A percentile compares a stretch with the other conserved stretches of the same genome.
Evolutionary conservation across 805 yeast genomes (phyloP).

Genomic region (Zygosaccharomyces pseudorouxii): DNA sequence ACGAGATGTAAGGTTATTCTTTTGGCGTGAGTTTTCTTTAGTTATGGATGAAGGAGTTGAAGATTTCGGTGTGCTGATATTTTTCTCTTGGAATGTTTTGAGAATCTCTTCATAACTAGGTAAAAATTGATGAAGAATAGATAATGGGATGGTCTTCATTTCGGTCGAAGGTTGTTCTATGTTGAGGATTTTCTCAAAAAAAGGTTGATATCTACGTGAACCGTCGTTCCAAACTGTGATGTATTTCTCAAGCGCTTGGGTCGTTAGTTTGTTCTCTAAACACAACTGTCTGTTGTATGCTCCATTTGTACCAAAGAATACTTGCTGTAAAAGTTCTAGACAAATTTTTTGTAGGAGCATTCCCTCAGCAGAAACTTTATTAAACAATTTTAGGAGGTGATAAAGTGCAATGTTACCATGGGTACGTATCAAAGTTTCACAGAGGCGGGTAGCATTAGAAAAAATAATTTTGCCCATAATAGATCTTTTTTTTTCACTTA

Average conservation of each 20-base stretch:
- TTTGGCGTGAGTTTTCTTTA: slow-evolving; percentile 1
- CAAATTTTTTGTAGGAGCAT: slow-evolving; percentile 34
- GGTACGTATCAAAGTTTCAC: slow-evolving; percentile 36
- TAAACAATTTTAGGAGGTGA: slow-evolving; percentile 35
- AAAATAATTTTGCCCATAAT: slow-evolving; percentile 15
- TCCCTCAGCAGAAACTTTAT: slow-evolving; percentile 34
- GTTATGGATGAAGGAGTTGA: neutral
- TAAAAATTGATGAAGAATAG: slow-evolving; percentile 16
- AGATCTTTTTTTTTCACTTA: slow-evolving; percentile 21
- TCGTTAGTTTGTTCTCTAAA: slow-evolving; percentile 26
- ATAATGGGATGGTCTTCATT: slow-evolving; percentile 6
- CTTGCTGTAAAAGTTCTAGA: slow-evolving; percentile 30
- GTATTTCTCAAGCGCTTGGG: slow-evolving; percentile 22
- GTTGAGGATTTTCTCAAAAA: slow-evolving; percentile 22
- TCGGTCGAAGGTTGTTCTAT: slow-evolving; percentile 19
- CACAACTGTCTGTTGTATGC: slow-evolving; percentile 11
- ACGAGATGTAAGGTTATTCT: neutral
- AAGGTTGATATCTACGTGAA: slow-evolving; percentile 20
- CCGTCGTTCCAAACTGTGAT: slow-evolving; percentile 38
- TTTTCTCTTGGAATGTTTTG: slow-evolving; percentile 1
- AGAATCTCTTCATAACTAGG: slow-evolving; percentile 13
- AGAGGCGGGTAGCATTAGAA: slow-evolving; percentile 23
- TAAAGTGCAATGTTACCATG: slow-evolving; percentile 38
- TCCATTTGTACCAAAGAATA: slow-evolving; percentile 20
- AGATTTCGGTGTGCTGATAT: neutral